Base-by-base conservation (phyloP, 345 rosid genomes). In the Syzygium oleosum region DNA sequence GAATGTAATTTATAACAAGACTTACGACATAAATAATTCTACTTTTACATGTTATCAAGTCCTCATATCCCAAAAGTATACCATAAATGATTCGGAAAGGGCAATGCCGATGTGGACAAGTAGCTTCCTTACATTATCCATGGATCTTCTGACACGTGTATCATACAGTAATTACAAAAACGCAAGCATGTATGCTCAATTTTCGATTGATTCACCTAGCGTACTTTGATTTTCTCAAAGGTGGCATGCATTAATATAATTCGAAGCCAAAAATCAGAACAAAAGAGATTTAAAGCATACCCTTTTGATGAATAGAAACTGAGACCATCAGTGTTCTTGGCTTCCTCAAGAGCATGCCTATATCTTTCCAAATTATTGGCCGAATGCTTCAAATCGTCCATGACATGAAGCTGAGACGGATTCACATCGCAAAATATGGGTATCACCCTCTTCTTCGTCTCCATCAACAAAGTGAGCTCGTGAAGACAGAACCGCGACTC, bases 401-500 rank as follows among this genome's bases (percentile, higher is more conserved):
- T 86, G 49, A 95, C 92, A 1, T 29, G 87, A 51, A 97, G 98
- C 88, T 95, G 90, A 2, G 99, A 95, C 7, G 99, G 99, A 84
- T 95, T 93, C 22, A 97, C 94, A 52, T 97, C 95, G 23, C 93
- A 95, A 85, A 95, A 97, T 6, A 97, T 94, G 25, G 99, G 99
- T 4, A 97, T 89, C 38, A 95, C 92, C 84, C 92, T 93, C 89
- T 95, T 96, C 90, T 90, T 94, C 15, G 87, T 68, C 92, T 97
- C 96, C 96, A 93, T 95, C 13, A 97, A 43, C 63, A 94, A 85
- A 9, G 98, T 92, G 16, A 97, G 93, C 88, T 97, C 99, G 16
- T 96, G 98, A 23, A 97, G 94, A 51, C 99, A 97, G 43, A 94
- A 96, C 59, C 91, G 87, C 3, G 99, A 97, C 12, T 96, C 92